Percentiles rank a stretch among this genome's conserved stretches.
These are phyloP conservation scores for Arachnomyces sp. DNA, from an alignment of 2,329 filamentous ascomycete species.

Conservation along the genomic window DNA sequence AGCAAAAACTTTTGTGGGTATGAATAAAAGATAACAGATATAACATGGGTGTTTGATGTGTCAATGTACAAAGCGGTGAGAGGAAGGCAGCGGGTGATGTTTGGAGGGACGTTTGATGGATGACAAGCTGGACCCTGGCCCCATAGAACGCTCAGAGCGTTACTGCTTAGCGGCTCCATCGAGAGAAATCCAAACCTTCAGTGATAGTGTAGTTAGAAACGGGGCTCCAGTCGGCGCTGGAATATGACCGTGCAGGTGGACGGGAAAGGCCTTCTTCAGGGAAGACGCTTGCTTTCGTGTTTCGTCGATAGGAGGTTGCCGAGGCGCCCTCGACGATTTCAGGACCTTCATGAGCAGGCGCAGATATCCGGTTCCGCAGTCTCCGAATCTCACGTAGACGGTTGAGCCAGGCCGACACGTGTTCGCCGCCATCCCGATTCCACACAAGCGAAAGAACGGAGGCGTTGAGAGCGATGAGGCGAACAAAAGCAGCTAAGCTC, in stretches of 20 bases:
- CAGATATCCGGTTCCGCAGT: slow-evolving; percentile 55
- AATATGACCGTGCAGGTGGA: slow-evolving; percentile 27
- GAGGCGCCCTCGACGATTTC: slow-evolving; percentile 26
- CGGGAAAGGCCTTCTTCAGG: slow-evolving; percentile 28
- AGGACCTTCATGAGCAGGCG: slow-evolving; percentile 19
- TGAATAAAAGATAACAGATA: background rate
- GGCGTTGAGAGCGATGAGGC: slow-evolving; percentile 83
- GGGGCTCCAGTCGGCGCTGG: slow-evolving; percentile 30
- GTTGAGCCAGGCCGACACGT: slow-evolving; percentile 83
- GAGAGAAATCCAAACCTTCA: slow-evolving; percentile 36
- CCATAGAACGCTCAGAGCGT: background rate
- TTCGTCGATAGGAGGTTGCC: slow-evolving; percentile 23
- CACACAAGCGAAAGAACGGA: slow-evolving; percentile 92
- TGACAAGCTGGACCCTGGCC: background rate
- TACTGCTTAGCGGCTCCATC: slow-evolving; percentile 29
- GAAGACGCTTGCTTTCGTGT: slow-evolving; percentile 31
- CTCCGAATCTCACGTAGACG: slow-evolving; percentile 77
- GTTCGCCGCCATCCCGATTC: slow-evolving; percentile 65
- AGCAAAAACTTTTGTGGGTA: slow-evolving; percentile 2
- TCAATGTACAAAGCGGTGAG: background rate
- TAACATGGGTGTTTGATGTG: background rate
- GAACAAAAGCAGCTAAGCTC: slow-evolving; percentile 76
- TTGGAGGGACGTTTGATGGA: background rate
- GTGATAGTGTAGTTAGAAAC: slow-evolving; percentile 31
- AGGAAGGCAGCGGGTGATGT: background rate